Conservation (phyloP, 192 early-diverging fungal genomes). For the Rhizoclosmatium globosum region DNA sequence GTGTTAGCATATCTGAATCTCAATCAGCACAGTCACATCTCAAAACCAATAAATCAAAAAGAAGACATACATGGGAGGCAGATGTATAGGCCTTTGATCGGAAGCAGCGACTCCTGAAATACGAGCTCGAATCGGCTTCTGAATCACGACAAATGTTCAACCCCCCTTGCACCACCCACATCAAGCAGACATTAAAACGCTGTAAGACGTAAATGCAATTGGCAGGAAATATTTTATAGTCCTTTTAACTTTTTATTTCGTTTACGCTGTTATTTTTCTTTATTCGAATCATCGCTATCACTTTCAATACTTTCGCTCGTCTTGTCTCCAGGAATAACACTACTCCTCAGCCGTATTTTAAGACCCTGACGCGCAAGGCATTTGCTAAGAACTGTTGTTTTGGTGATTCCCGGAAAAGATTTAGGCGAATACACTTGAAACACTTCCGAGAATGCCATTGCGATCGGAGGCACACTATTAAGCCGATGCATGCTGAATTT, state of each 20-base stretch:
- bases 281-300: too few species aligned
- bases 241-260: too few species aligned
- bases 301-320: too few species aligned
- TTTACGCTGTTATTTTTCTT: too few species aligned
- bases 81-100: conserved; percentile 34
- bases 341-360: conserved; percentile 36
- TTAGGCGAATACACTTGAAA: conserved; percentile 51
- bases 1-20: too few species aligned
- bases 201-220: background rate
- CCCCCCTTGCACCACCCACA: too few species aligned
- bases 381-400: conserved; percentile 48
- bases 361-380: conserved; percentile 54
- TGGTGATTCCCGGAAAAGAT: conserved; percentile 50
- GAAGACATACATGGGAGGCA: conserved; percentile 36
- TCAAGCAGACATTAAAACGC: background rate
- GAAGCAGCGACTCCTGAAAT: conserved; percentile 12
- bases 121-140: conserved; percentile 26
- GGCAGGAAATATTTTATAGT: background rate
- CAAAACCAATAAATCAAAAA: too few species aligned
- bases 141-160: too few species aligned
- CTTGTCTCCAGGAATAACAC: background rate
- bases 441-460: conserved; percentile 32
- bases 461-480: conserved; percentile 28
- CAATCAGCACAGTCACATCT: too few species aligned
- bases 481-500: too few species aligned